Percentiles rank a stretch among this genome's conserved stretches.
phyloP scores from a whole-genome alignment of 495 filamentous ascomycete species.

The Xylaria cubensis region DNA sequence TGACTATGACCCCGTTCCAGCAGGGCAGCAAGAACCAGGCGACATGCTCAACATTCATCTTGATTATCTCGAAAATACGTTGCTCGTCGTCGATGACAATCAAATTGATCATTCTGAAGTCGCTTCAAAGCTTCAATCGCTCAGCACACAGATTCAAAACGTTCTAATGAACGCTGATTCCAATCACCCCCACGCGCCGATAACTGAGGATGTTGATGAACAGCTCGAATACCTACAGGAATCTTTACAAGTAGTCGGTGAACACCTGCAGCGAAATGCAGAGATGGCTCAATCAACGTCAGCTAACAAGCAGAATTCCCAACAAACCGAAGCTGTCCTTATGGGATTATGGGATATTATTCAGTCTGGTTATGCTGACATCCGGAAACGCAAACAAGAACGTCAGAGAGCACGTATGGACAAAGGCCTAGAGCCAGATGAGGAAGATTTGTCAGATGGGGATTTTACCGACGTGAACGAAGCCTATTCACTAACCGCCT shows the following conservation, averaged over 20 bases:
- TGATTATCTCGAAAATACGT: constrained; percentile 50
- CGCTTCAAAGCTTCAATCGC: constrained; percentile 39
- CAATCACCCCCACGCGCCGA: constrained; percentile 38
- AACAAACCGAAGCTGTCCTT: constrained; percentile 66
- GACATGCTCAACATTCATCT: constrained; percentile 50
- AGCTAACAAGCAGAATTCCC: constrained; percentile 47
- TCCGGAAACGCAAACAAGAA: constrained; percentile 58
- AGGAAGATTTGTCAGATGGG: constrained; percentile 54
- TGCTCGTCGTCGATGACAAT: constrained; percentile 38
- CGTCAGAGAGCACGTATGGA: constrained; percentile 54
- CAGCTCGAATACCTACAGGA: constrained; percentile 52
- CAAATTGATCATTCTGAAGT: constrained; percentile 35
- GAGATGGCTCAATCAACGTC: constrained; percentile 37
- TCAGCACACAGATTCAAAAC: constrained; percentile 43
- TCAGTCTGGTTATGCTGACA: constrained; percentile 65
- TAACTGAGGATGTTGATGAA: constrained; percentile 38
- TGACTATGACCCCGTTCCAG: constrained; percentile 44
- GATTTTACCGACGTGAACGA: constrained; percentile 60
- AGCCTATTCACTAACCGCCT: constrained; percentile 68
- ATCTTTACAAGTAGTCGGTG: constrained; percentile 39
- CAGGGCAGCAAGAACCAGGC: constrained; percentile 47
- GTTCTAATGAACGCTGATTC: constrained; percentile 39
- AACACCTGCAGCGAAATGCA: constrained; percentile 42
- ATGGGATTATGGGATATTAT: constrained; percentile 77
- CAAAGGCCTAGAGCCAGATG: constrained; percentile 51